These are phyloP conservation scores for Candida glucosophila DNA, from an alignment of 1,139 yeast genomes.

Conservation along the genomic window DNA sequence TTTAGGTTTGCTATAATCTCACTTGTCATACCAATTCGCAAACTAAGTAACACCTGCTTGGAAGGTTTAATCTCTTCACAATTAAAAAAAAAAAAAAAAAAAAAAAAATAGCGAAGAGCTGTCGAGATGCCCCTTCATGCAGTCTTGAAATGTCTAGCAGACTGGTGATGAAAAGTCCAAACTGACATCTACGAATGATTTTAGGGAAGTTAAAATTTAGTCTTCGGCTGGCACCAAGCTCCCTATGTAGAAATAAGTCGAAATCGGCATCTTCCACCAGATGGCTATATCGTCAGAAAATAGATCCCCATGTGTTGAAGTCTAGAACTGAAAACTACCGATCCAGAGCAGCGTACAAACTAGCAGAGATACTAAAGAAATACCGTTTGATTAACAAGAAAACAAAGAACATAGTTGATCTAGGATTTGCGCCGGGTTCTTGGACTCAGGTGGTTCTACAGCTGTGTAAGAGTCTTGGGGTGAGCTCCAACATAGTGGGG, in stretches of 20 bases:
- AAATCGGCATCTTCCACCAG: slow-evolving; percentile 46
- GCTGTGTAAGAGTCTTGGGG: slow-evolving; percentile 10
- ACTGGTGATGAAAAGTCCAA: no score
- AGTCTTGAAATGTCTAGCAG: no score
- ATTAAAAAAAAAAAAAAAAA: no score
- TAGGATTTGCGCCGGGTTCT: slow-evolving; percentile 47
- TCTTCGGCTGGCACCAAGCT: no score
- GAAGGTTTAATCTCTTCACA: no score
- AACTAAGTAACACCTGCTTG: no score
- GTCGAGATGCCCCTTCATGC: no score
- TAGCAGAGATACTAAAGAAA: slow-evolving; percentile 60
- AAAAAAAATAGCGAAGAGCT: no score
- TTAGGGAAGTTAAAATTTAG: no score
- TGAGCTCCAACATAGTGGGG: slow-evolving; percentile 22
- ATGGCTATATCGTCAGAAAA: slow-evolving; percentile 68
- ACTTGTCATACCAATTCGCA: slow-evolving; percentile 24
- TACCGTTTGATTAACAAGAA: slow-evolving; percentile 46
- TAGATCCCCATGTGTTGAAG: slow-evolving; percentile 55
- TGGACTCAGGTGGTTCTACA: slow-evolving; percentile 39
- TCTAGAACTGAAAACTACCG: slow-evolving; percentile 57
- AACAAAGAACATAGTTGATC: slow-evolving; percentile 60
- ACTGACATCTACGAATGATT: no score
- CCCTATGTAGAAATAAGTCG: no score
- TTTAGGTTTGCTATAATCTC: slow-evolving; percentile 13
- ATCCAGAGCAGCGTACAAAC: slow-evolving; percentile 88